These are phyloP conservation scores for Coniochaeta sp. DNA, from an alignment of 2,329 filamentous ascomycete genomes.

Conservation along the genomic window DNA sequence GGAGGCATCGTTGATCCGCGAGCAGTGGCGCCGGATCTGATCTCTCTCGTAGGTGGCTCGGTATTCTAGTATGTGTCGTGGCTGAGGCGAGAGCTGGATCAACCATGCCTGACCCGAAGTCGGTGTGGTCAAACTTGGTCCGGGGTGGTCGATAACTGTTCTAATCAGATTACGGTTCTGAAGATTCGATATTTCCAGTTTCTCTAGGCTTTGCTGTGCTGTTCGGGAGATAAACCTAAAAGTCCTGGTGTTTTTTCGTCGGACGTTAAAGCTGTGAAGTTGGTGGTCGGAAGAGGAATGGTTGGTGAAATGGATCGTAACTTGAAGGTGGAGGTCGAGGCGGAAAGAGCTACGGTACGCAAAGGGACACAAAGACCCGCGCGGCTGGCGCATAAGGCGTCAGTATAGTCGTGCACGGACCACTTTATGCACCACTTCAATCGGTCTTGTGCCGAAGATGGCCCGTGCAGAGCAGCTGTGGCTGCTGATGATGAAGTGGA, in stretches of 20 bases:
- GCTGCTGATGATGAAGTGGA: not conserved
- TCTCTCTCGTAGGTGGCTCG: slow-evolving; percentile 4
- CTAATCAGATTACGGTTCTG: not conserved
- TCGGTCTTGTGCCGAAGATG: not conserved
- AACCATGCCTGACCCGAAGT: slow-evolving; percentile 4
- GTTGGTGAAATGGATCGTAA: not conserved
- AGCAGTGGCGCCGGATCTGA: slow-evolving; percentile 8
- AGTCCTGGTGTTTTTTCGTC: not conserved
- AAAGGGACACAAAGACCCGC: not conserved
- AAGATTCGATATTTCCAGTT: not conserved
- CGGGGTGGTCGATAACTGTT: not conserved
- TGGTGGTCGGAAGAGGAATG: not conserved
- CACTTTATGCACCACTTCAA: not conserved
- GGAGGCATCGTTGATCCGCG: slow-evolving; percentile 30
- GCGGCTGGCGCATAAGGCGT: not conserved
- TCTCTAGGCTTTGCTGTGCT: not conserved
- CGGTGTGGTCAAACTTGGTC: not conserved
- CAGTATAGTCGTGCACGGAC: not conserved
- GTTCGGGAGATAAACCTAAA: not conserved
- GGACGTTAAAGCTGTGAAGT: not conserved
- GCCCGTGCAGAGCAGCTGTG: not conserved
- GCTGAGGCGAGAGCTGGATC: slow-evolving; percentile 12
- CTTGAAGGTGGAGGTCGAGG: not conserved
- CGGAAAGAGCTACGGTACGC: slow-evolving; percentile 1
- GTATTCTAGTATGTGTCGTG: slow-evolving; percentile 8